Evolutionary conservation across 768 basidiomycete genomes (phyloP).

Genomic region (Boletellus sp.): DNA sequence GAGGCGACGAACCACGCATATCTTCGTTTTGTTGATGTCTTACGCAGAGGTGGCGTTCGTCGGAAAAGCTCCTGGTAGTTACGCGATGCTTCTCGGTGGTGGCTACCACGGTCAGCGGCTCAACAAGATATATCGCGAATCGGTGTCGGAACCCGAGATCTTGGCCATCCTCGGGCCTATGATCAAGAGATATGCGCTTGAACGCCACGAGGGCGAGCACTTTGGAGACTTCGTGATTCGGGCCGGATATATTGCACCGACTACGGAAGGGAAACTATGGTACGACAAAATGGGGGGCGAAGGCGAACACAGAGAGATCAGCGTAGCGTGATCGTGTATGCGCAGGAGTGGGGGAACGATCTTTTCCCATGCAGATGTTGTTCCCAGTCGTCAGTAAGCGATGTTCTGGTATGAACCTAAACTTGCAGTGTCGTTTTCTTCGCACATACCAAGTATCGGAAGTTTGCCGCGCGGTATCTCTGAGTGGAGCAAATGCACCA

Average conservation of each 20-base stretch:
- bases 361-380: background rate
- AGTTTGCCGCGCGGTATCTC: no score
- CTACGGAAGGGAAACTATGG: conserved; percentile 80
- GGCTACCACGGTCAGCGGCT: conserved; percentile 92
- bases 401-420: no score
- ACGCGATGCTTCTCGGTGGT: conserved; percentile 93
- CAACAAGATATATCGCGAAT: conserved; percentile 94
- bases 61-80: conserved; percentile 91
- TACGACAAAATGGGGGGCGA: conserved; percentile 84
- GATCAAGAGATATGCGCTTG: conserved; percentile 91
- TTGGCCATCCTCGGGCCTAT: conserved; percentile 84
- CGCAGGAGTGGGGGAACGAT: background rate
- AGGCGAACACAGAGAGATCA: conserved; percentile 47
- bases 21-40: background rate
- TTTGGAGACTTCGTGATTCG: conserved; percentile 97
- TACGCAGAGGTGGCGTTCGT: conserved; percentile 86
- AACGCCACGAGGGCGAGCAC: conserved; percentile 80
- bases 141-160: conserved; percentile 88
- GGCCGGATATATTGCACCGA: conserved; percentile 84
- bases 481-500: no score
- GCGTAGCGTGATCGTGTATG: conserved; percentile 5
- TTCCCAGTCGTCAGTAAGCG: background rate
- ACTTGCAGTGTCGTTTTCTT: no score
- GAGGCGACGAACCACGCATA: background rate
- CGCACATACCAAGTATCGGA: no score